These are phyloP conservation scores for Plectranthus barbatus DNA, from an alignment of 257 asterid genomes.

Conservation along the genomic window DNA sequence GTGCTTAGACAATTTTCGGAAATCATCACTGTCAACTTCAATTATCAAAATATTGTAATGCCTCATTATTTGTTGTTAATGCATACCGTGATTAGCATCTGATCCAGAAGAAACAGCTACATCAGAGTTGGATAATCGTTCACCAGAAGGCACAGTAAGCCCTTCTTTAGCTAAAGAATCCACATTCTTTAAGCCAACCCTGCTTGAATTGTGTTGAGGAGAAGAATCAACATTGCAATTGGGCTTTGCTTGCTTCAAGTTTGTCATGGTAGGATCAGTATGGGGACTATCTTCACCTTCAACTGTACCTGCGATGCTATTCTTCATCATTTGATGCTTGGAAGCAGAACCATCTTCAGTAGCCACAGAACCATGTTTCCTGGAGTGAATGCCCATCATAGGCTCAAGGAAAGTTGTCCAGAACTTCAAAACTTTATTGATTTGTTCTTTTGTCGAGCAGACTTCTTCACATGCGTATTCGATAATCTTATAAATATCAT, in stretches of 20 bases:
- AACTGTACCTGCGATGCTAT: constrained; percentile 15
- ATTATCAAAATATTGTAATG: neutral
- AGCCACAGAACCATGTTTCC: constrained; percentile 31
- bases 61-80: constrained; percentile 5
- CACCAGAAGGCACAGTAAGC: constrained; percentile 29
- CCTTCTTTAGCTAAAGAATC: constrained; percentile 45
- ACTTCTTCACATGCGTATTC: constrained; percentile 79
- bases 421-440: constrained; percentile 60
- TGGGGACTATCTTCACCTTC: constrained; percentile 54
- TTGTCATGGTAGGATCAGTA: constrained; percentile 27
- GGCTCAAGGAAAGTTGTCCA: constrained; percentile 84
- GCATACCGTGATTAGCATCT: constrained; percentile 50
- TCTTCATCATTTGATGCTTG: constrained; percentile 30
- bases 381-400: constrained; percentile 57
- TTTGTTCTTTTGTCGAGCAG: constrained; percentile 80
- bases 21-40: neutral
- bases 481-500: constrained; percentile 65
- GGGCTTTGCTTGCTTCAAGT: constrained; percentile 41
- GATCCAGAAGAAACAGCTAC: constrained; percentile 37
- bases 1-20: too few species aligned
- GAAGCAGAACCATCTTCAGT: constrained; percentile 41
- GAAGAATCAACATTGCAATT: constrained; percentile 53
- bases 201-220: constrained; percentile 34
- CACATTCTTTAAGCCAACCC: constrained; percentile 27
- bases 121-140: constrained; percentile 39